phyloP scores from a whole-genome alignment of 805 yeast species.

The Martiniozyma abietophila region DNA sequence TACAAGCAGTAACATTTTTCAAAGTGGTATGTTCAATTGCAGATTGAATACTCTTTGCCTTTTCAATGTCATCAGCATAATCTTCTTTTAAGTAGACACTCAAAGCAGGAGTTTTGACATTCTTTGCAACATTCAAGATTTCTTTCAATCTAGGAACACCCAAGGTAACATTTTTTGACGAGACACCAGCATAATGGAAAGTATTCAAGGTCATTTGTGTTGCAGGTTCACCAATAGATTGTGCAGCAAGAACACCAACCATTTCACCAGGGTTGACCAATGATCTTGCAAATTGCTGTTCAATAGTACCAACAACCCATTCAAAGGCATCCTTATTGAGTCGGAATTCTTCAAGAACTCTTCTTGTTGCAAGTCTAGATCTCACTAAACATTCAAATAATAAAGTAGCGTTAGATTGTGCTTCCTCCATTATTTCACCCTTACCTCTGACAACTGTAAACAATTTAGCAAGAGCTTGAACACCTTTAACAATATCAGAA shows the following conservation, averaged over 20 bases:
- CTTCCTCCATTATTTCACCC: slow-evolving; percentile 63
- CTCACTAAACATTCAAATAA: slow-evolving; percentile 87
- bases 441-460: slow-evolving; percentile 78
- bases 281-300: slow-evolving; percentile 85
- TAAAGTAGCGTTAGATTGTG: slow-evolving; percentile 85
- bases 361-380: slow-evolving; percentile 82
- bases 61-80: slow-evolving; percentile 80
- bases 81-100: slow-evolving; percentile 85
- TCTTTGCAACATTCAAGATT: slow-evolving; percentile 96
- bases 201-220: slow-evolving; percentile 97
- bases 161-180: slow-evolving; percentile 95
- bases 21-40: slow-evolving; percentile 95
- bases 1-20: slow-evolving; percentile 91
- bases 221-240: slow-evolving; percentile 97
- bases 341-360: slow-evolving; percentile 86
- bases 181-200: slow-evolving; percentile 96
- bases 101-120: slow-evolving; percentile 98
- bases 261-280: slow-evolving; percentile 95
- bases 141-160: slow-evolving; percentile 99
- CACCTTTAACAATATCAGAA: slow-evolving; percentile 67
- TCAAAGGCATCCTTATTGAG: slow-evolving; percentile 80
- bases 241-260: slow-evolving; percentile 98
- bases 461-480: slow-evolving; percentile 55
- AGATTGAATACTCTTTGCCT: slow-evolving; percentile 90
- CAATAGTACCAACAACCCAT: slow-evolving; percentile 94